Evolutionary conservation across 768 basidiomycete genomes (phyloP), one percentile per base, ranked within the genome.

Genomic region (Boletus barrowsii): DNA sequence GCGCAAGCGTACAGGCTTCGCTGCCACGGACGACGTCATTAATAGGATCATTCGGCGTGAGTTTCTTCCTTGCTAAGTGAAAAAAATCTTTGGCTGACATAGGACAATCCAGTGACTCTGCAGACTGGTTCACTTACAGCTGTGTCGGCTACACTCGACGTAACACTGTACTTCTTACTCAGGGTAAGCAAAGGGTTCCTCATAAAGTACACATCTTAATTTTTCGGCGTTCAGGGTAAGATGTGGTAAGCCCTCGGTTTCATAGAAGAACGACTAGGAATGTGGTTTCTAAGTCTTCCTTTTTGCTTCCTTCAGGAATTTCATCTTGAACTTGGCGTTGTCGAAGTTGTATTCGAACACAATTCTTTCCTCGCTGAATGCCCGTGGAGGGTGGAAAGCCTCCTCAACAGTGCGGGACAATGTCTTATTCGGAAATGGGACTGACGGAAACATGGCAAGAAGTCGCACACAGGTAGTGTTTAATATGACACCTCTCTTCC

Each of bases 1-100:
- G 37, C 71, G 57, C 36, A 69, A 76, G 53, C 75, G 72, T 58
- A 78, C 77, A 0, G 78, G 78, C 9, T 76, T 78, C 53, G 54
- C 65, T 4, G 54, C 60, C 4, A 77, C 78, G 1, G 76, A 80
- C 13, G 44, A 50, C 37, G 4, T 55, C 2, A 47, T 81, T 1
- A 74, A 79, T 56, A 71, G 64, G 47, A 75, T 81, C 47, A 78
- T 79, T 49, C 61, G 74, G 51, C 20, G 73, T 76, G 49, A 32
- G 68, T 53, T 11, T 29, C 15, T 56, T 46, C 15, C 48, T 39
- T 10, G 11, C 49, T 14, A 11, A 1, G 15, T 17, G 8, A 35
- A 18, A 30, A 56, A 24, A 9, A 5, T 22, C 18, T 2, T 2
- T 6, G 0, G 6, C 22, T 51, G 40, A 46, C 32, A 6, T 11